Evolutionary conservation across 306 rosid species (phyloP).

Genomic region (Oemleria cerasiformis): DNA sequence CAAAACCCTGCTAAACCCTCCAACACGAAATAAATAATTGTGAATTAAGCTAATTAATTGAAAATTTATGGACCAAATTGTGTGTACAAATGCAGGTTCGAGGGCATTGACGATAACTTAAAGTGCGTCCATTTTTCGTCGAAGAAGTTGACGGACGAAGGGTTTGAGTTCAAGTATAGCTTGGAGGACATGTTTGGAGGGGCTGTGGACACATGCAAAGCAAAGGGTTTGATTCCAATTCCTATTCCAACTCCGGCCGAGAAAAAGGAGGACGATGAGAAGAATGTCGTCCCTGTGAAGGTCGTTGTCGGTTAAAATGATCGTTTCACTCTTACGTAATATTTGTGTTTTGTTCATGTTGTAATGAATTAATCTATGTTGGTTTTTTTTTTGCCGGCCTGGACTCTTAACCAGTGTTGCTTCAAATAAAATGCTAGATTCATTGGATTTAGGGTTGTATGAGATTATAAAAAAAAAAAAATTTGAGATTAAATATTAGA

Average conservation of each 20-base stretch:
- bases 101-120: constrained; percentile 57
- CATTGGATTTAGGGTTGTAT: neutral
- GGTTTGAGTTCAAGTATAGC: constrained; percentile 61
- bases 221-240: constrained; percentile 49
- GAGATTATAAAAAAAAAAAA: neutral
- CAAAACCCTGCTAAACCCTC: neutral
- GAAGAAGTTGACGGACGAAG: constrained; percentile 54
- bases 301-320: neutral
- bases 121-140: constrained; percentile 48
- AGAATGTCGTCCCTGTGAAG: neutral
- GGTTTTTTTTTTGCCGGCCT: neutral
- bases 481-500: neutral
- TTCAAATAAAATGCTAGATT: neutral
- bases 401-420: neutral
- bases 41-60: neutral
- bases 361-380: neutral
- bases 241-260: neutral
- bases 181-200: constrained; percentile 66
- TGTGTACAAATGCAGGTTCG: constrained; percentile 36
- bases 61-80: neutral
- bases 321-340: neutral
- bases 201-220: constrained; percentile 56
- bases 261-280: neutral
- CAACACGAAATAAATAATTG: neutral
- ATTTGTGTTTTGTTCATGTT: neutral